A percentile compares a stretch with the other conserved stretches of the same genome.
These are phyloP conservation scores for Xylaria multiplex DNA, from an alignment of 2,329 filamentous ascomycete species.

Conservation along the genomic window DNA sequence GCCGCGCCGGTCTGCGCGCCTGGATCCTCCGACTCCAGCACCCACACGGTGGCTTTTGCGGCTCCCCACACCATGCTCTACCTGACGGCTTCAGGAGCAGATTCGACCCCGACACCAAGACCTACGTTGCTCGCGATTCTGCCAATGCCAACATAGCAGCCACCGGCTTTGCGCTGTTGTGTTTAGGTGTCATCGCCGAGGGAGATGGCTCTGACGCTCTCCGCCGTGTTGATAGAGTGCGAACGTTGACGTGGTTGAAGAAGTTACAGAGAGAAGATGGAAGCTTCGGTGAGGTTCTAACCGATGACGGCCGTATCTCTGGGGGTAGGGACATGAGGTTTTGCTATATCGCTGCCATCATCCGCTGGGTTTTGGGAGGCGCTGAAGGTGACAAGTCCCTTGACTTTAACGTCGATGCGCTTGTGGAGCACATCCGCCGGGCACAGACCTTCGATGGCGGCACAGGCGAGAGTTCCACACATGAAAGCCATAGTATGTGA, in stretches of 20 bases:
- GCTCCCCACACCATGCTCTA: conserved; percentile 76
- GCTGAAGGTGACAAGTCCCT: conserved; percentile 64
- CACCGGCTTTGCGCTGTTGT: conserved; percentile 86
- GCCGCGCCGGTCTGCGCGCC: conserved; percentile 61
- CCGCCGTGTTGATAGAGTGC: conserved; percentile 71
- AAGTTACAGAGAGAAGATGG: conserved; percentile 83
- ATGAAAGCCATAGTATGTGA: conserved; percentile 81
- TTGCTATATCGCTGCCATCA: conserved; percentile 83
- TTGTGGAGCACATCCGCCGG: conserved; percentile 75
- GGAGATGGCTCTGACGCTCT: conserved; percentile 60
- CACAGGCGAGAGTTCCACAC: conserved; percentile 78
- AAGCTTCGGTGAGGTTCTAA: conserved; percentile 87
- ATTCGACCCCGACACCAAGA: conserved; percentile 49
- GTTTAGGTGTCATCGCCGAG: conserved; percentile 66
- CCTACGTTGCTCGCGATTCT: conserved; percentile 51
- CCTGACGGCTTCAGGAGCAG: conserved; percentile 50
- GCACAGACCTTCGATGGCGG: conserved; percentile 87
- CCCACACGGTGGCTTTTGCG: conserved; percentile 86
- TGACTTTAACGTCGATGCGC: conserved; percentile 78
- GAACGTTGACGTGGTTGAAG: conserved; percentile 78
- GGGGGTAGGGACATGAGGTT: conserved; percentile 88
- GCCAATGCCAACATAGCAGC: conserved; percentile 79
- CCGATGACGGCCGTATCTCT: conserved; percentile 66
- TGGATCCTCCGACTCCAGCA: conserved; percentile 93
- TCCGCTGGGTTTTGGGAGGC: conserved; percentile 83